Conservation (phyloP, 257 asterid genomes). For the Ocimum tenuiflorum region DNA sequence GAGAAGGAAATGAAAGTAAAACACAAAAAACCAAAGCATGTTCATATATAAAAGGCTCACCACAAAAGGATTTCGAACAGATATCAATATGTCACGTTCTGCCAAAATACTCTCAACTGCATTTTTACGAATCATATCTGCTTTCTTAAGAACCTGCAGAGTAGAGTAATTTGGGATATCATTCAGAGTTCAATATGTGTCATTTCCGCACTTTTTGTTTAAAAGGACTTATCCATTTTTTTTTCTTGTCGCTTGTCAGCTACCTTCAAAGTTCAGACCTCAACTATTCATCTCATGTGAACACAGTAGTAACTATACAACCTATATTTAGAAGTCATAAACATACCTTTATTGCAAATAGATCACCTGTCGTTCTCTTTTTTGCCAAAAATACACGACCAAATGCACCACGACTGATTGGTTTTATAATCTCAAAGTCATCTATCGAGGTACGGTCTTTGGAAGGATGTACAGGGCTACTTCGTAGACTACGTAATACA, state of each 20-base stretch:
- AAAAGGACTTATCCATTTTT: too few species aligned
- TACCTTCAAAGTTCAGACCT: not conserved
- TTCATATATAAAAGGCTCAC: conserved; percentile 50
- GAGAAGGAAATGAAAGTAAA: conserved; percentile 21
- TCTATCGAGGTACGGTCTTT: conserved; percentile 96
- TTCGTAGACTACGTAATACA: conserved; percentile 88
- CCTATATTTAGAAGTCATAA: conserved; percentile 6
- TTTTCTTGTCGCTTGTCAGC: not conserved
- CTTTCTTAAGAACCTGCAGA: conserved; percentile 87
- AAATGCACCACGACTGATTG: conserved; percentile 99
- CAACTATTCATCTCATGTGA: not conserved
- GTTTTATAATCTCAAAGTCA: conserved; percentile 95
- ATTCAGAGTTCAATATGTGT: not conserved
- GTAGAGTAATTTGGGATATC: conserved; percentile 14
- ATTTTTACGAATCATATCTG: conserved; percentile 97
- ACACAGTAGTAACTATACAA: not conserved
- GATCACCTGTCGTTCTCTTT: conserved; percentile 92
- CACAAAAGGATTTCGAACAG: conserved; percentile 99
- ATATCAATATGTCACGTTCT: conserved; percentile 90
- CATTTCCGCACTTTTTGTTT: not conserved
- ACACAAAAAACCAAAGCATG: conserved; percentile 14
- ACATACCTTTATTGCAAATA: conserved; percentile 90
- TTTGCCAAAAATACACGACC: conserved; percentile 97
- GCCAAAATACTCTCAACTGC: conserved; percentile 99
- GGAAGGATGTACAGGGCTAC: conserved; percentile 84